Conservation (phyloP, 768 basidiomycete genomes). For the Albatrellus ellisii region DNA sequence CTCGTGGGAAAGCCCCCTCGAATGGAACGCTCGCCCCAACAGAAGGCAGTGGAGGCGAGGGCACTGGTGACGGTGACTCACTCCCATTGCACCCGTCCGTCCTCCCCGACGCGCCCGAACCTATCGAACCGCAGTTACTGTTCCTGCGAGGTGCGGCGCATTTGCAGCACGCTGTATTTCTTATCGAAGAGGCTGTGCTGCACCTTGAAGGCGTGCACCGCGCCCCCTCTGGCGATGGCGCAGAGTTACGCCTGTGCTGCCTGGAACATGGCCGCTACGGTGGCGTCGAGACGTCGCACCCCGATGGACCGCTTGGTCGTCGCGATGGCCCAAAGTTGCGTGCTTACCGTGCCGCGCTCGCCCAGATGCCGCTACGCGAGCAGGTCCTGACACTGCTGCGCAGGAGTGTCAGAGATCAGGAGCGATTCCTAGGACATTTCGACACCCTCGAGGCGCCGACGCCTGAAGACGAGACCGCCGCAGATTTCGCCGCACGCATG, state of each 20-base stretch:
- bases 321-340: constrained; percentile 41
- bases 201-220: constrained; percentile 58
- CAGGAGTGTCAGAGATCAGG: constrained; percentile 76
- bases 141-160: constrained; percentile 79
- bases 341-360: constrained; percentile 52
- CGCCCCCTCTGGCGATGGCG: constrained; percentile 42
- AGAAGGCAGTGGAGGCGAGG: constrained; percentile 25
- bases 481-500: constrained; percentile 37
- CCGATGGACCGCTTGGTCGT: constrained; percentile 62
- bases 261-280: constrained; percentile 67
- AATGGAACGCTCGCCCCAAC: constrained; percentile 43
- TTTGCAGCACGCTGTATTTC: constrained; percentile 61
- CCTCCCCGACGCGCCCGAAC: constrained; percentile 69
- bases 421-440: constrained; percentile 74
- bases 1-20: constrained; percentile 54
- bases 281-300: constrained; percentile 76
- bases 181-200: constrained; percentile 64
- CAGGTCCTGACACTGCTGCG: constrained; percentile 44
- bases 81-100: constrained; percentile 57
- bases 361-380: constrained; percentile 41
- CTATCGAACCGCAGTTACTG: constrained; percentile 73
- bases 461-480: constrained; percentile 28
- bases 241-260: constrained; percentile 63
- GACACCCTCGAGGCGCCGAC: constrained; percentile 46
- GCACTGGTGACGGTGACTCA: constrained; percentile 37